Percentiles rank a stretch among this genome's conserved stretches.
These are phyloP conservation scores for Vanilla planifolia DNA, from an alignment of 106 monocot genomes.

Conservation along the genomic window DNA sequence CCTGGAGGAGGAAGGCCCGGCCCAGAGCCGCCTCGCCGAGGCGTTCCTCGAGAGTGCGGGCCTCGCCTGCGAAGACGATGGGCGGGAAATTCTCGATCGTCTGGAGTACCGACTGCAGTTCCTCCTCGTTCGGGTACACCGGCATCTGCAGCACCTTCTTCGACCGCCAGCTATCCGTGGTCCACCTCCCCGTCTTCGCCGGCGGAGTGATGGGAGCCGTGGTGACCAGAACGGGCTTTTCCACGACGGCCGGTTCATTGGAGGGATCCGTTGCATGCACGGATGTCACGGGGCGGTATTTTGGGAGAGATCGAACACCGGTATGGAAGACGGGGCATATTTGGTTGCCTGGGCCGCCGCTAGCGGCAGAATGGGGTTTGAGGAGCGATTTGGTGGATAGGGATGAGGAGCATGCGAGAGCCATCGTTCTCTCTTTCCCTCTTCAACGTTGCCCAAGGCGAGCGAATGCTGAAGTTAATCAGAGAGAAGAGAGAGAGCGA, in stretches of 20 bases:
- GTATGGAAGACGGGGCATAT: background rate
- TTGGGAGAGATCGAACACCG: background rate
- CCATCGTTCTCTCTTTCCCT: slow-evolving; percentile 1
- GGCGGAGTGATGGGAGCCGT: slow-evolving; percentile 6
- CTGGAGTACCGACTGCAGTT: slow-evolving; percentile 47
- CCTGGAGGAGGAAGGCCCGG: slow-evolving; percentile 77
- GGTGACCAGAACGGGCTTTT: background rate
- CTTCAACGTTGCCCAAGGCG: background rate
- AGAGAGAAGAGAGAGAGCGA: too few species aligned
- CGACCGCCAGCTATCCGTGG: slow-evolving; percentile 64
- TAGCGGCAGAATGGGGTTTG: background rate
- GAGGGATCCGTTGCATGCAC: slow-evolving; percentile 5
- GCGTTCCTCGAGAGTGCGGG: slow-evolving; percentile 65
- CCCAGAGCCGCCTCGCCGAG: slow-evolving; percentile 76
- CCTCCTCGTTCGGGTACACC: slow-evolving; percentile 64
- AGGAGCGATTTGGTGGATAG: background rate
- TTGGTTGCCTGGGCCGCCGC: background rate
- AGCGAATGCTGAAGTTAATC: too few species aligned
- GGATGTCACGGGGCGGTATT: background rate
- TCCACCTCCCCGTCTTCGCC: slow-evolving; percentile 36
- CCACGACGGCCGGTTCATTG: slow-evolving; percentile 3
- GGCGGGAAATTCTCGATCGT: slow-evolving; percentile 76
- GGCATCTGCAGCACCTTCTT: slow-evolving; percentile 83
- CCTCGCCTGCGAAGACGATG: slow-evolving; percentile 85
- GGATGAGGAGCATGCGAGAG: slow-evolving; percentile 2